Percentiles rank a stretch among this genome's conserved stretches.
Conservation (phyloP, 257 asterid species). For the Gentiana dahurica region DNA sequence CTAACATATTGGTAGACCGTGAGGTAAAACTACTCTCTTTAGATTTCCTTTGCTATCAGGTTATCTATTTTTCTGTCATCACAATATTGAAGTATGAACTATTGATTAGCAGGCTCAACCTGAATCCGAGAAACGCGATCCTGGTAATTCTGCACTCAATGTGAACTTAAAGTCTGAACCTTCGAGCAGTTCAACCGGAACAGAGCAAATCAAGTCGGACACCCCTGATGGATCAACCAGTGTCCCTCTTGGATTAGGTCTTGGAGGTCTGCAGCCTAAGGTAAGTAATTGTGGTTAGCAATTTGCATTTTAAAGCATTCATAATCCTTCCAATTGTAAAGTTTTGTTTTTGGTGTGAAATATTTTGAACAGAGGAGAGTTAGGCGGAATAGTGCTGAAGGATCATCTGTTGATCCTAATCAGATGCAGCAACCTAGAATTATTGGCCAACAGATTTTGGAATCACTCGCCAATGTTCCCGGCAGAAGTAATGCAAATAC, state of each 20-base stretch:
- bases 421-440: conserved; percentile 32
- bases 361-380: conserved; percentile 44
- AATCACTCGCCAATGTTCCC: conserved; percentile 55
- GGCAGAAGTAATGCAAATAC: conserved; percentile 21
- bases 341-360: conserved; percentile 4
- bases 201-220: conserved; percentile 13
- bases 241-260: conserved; percentile 78
- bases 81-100: conserved; percentile 8
- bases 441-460: conserved; percentile 64
- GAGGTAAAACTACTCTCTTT: conserved; percentile 4
- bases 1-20: neutral
- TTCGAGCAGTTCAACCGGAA: conserved; percentile 20
- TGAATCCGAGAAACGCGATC: conserved; percentile 11
- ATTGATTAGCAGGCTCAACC: conserved; percentile 23
- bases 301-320: neutral
- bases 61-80: too few relatives aligned
- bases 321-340: too few relatives aligned
- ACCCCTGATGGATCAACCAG: conserved; percentile 30
- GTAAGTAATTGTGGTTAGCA: conserved; percentile 20
- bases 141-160: conserved; percentile 3
- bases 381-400: conserved; percentile 32
- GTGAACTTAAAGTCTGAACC: conserved; percentile 18
- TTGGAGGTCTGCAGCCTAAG: conserved; percentile 73
- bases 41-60: neutral
- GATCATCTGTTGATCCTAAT: conserved; percentile 27